Evolutionary conservation across 139 green algal genomes (phyloP), one percentile per base, ranked within the genome.

Genomic region (Tetraselmis striata): DNA sequence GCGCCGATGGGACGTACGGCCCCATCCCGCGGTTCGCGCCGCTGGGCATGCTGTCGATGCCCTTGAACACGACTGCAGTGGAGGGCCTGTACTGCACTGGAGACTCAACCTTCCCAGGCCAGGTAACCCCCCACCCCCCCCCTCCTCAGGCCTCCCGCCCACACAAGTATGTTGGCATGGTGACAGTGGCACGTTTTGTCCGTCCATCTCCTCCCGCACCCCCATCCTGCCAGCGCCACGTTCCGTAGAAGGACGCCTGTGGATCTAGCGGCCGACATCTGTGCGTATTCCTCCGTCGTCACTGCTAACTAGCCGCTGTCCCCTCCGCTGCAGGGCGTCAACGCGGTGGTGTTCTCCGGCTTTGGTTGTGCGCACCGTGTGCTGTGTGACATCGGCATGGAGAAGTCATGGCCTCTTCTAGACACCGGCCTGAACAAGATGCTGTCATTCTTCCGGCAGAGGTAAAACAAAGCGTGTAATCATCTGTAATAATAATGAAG

Each of bases 31-130:
- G 91, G 0, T 84, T 91, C 26, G 89, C 86, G 26, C 96, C 96
- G 0, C 83, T 95, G 25, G 96, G 96, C 31, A 97, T 99, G 90
- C 86, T 99, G 25, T 92, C 87, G 82, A 99, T 99, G 95, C 96
- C 96, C 23, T 95, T 99, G 87, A 99, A 98, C 89, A 91, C 83
- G 74, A 90, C 87, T 23, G 85, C 83, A 18, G 78, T 96, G 30
- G 75, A 83, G 24, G 93, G 94, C 1, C 90, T 99, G 29, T 99
- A 99, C 88, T 99, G 96, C 83, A 95, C 98, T 25, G 96, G 96
- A 0, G 96, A 99, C 91, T 95, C 88, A 45, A 97, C 94, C 18
- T 99, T 99, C 90, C 96, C 96, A 0, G 96, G 96, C 0, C 92
- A 95, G 84, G 89, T 87, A 77, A 0, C 77, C 0, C n/a, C 22